Conservation (phyloP, 192 early-diverging fungal genomes). For the Funneliformis mosseae region DNA sequence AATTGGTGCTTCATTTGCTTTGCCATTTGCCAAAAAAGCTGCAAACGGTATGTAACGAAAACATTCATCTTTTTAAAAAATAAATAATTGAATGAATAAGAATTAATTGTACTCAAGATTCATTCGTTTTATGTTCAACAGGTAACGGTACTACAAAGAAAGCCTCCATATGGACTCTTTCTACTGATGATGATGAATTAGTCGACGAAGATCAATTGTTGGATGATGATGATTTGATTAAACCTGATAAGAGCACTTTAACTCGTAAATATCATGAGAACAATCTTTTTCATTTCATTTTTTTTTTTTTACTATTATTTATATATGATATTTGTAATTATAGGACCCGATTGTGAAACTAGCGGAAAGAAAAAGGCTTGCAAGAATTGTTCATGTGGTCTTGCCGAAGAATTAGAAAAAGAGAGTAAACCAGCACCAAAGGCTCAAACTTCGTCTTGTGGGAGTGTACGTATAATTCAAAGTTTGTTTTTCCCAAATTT, state of each 20-base stretch:
- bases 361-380: conserved; percentile 87
- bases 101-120: background rate
- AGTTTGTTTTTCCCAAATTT: background rate
- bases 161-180: conserved; percentile 72
- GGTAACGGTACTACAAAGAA: conserved; percentile 41
- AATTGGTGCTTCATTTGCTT: conserved; percentile 78
- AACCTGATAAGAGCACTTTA: conserved; percentile 64
- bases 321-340: conserved; percentile 19
- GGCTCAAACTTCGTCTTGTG: conserved; percentile 58
- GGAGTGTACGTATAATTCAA: conserved; percentile 20
- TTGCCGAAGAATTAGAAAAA: conserved; percentile 70
- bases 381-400: conserved; percentile 97
- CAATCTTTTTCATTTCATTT: background rate
- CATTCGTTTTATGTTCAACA: conserved; percentile 34
- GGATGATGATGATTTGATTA: conserved; percentile 79
- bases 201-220: conserved; percentile 87
- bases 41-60: background rate
- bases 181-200: conserved; percentile 70
- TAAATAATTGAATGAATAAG: too few species aligned
- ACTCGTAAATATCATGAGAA: conserved; percentile 45
- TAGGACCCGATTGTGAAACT: conserved; percentile 66
- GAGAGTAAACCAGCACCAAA: conserved; percentile 47
- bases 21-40: conserved; percentile 80
- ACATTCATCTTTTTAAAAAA: background rate
- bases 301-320: conserved; percentile 21